phyloP scores from a whole-genome alignment of 306 rosid species.

The Vigna hirtella region DNA sequence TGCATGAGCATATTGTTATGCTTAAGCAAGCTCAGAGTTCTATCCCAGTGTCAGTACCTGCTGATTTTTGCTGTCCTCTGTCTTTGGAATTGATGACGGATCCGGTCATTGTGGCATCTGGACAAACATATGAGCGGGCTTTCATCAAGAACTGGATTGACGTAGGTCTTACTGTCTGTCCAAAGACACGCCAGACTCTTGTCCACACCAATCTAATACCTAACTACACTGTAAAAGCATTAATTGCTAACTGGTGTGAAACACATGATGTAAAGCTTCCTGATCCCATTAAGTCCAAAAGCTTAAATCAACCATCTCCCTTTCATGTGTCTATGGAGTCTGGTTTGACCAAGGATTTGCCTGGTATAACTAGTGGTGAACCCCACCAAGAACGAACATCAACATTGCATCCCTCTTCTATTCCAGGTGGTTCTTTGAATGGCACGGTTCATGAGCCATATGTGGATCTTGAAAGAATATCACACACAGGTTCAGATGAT shows the following conservation, averaged over 20 bases:
- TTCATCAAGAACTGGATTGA: conserved; percentile 84
- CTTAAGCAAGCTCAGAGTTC: conserved; percentile 65
- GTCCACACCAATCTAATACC: conserved; percentile 73
- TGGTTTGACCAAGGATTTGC: conserved; percentile 47
- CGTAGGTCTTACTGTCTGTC: conserved; percentile 80
- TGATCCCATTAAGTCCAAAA: conserved; percentile 57
- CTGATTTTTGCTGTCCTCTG: conserved; percentile 93
- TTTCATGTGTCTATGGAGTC: conserved; percentile 54
- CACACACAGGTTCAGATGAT: conserved; percentile 57
- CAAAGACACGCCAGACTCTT: conserved; percentile 81
- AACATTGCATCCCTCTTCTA: conserved; percentile 58
- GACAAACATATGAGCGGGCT: conserved; percentile 86
- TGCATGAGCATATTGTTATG: conserved; percentile 58
- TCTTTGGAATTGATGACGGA: conserved; percentile 90
- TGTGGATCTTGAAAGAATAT: conserved; percentile 53
- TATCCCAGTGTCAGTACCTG: conserved; percentile 63
- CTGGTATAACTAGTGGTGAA: conserved; percentile 39
- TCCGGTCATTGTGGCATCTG: conserved; percentile 90
- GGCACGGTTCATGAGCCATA: conserved; percentile 50
- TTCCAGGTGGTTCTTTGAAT: conserved; percentile 57
- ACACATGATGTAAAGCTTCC: conserved; percentile 73
- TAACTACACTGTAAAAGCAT: conserved; percentile 73
- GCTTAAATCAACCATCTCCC: conserved; percentile 56
- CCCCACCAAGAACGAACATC: conserved; percentile 51
- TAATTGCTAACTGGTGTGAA: conserved; percentile 81